phyloP scores from a whole-genome alignment of 1,139 yeast genomes.

The Diutina scorzettiae region DNA sequence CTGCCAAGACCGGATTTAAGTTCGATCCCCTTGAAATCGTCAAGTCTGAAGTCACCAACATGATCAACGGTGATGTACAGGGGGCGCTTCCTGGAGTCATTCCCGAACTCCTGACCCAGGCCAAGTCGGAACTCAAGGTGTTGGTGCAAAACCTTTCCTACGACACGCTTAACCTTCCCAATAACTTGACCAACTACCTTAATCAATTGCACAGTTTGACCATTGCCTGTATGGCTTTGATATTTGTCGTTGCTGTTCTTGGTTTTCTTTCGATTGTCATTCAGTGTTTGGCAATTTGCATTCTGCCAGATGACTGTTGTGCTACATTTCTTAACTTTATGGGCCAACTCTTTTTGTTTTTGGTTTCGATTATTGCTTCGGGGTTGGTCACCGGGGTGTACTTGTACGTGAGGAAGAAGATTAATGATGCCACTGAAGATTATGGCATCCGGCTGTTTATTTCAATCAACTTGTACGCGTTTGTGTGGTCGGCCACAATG shows the following conservation, averaged over 20 bases:
- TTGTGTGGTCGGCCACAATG: slow-evolving; percentile 8
- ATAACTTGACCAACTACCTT: slow-evolving; percentile 22
- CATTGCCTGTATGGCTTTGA: slow-evolving; percentile 24
- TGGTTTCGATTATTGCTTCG: slow-evolving; percentile 22
- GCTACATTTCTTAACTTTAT: slow-evolving; percentile 30
- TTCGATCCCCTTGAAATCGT: slow-evolving; percentile 44
- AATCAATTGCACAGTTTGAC: slow-evolving; percentile 23
- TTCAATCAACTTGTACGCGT: slow-evolving; percentile 32
- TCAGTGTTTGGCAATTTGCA: slow-evolving; percentile 23
- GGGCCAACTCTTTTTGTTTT: slow-evolving; percentile 20
- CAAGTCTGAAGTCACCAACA: slow-evolving; percentile 25
- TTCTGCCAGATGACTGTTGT: slow-evolving; percentile 27
- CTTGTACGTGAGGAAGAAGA: slow-evolving; percentile 18
- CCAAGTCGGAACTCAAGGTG: slow-evolving; percentile 14
- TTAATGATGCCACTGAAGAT: slow-evolving; percentile 19
- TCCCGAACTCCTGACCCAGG: slow-evolving; percentile 12
- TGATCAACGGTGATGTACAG: slow-evolving; percentile 18
- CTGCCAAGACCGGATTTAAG: slow-evolving; percentile 32
- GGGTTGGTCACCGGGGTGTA: slow-evolving; percentile 25
- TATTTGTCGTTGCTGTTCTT: slow-evolving; percentile 34
- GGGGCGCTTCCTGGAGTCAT: slow-evolving; percentile 8
- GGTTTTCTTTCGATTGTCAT: slow-evolving; percentile 29
- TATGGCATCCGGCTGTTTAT: slow-evolving; percentile 27
- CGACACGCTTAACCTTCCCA: slow-evolving; percentile 26
- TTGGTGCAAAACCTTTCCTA: slow-evolving; percentile 20